These are phyloP conservation scores for Talaromyces marneffei DNA, from an alignment of 2,329 filamentous ascomycete species.

Conservation along the genomic window DNA sequence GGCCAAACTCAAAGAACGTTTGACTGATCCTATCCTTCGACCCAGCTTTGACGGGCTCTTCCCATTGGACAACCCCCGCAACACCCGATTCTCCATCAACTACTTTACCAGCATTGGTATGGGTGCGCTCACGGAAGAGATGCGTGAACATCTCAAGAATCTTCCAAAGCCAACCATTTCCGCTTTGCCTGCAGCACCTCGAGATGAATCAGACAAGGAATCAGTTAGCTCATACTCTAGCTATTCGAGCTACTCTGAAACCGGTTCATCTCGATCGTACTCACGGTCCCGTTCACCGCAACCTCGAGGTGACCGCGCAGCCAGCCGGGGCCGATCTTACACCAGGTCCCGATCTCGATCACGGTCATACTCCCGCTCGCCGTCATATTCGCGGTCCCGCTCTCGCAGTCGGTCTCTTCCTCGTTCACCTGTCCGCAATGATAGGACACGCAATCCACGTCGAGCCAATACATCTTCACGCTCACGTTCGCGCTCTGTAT, in stretches of 20 bases:
- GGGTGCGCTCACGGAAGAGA: constrained; percentile 88
- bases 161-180: constrained; percentile 78
- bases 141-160: constrained; percentile 85
- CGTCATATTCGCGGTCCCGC: constrained; percentile 15
- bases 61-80: constrained; percentile 79
- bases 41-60: constrained; percentile 80
- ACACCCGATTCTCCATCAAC: constrained; percentile 96
- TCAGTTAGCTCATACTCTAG: constrained; percentile 62
- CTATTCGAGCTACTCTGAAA: constrained; percentile 63
- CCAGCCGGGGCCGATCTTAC: constrained; percentile 21
- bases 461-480: constrained; percentile 28
- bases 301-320: constrained; percentile 16
- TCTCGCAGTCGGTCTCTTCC: constrained; percentile 18
- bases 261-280: constrained; percentile 40
- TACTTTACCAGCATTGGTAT: constrained; percentile 98
- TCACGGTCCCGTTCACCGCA: constrained; percentile 35
- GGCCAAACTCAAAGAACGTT: constrained; percentile 66
- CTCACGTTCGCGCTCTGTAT: constrained; percentile 28
- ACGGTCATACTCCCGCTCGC: constrained; percentile 21
- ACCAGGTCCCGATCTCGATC: constrained; percentile 33
- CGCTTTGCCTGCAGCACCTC: constrained; percentile 52
- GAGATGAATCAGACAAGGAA: constrained; percentile 55
- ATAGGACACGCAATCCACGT: constrained; percentile 23
- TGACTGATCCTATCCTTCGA: constrained; percentile 72
- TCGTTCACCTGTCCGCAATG: constrained; percentile 7